Conservation (phyloP, 352 stramenopile genomes). For the Globisporangium heterothallicum region DNA sequence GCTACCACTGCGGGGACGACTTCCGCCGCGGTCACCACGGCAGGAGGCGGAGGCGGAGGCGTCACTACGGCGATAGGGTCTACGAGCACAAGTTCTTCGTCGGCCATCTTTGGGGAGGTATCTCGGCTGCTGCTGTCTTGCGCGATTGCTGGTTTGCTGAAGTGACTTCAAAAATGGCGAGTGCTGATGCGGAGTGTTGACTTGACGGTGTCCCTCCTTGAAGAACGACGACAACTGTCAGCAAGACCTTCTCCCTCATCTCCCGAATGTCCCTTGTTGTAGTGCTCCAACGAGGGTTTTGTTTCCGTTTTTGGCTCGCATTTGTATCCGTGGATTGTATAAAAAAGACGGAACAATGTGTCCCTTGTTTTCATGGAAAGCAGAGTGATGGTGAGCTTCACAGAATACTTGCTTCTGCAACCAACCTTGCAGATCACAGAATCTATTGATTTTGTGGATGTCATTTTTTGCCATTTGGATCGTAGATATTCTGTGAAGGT, state of each 20-base stretch:
- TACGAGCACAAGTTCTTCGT: constrained; percentile 15
- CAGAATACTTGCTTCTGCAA: too few relatives aligned
- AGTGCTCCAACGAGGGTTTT: not conserved
- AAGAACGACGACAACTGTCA: not conserved
- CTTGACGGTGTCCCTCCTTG: constrained; percentile 1
- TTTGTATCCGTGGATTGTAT: too few relatives aligned
- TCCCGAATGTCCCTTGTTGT: not conserved
- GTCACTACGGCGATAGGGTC: constrained; percentile 3
- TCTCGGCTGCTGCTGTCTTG: not conserved
- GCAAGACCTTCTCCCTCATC: too few relatives aligned
- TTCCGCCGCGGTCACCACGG: not conserved
- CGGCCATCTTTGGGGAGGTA: constrained; percentile 7
- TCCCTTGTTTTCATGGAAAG: not conserved
- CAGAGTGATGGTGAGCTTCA: not conserved
- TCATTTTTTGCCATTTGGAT: not conserved
- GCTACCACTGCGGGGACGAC: not conserved
- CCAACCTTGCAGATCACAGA: too few relatives aligned
- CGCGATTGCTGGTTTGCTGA: too few relatives aligned
- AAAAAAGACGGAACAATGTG: not conserved
- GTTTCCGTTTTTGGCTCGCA: not conserved
- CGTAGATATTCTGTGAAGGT: not conserved
- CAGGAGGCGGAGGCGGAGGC: too few relatives aligned
- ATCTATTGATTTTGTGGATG: too few relatives aligned
- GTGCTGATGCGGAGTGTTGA: not conserved
- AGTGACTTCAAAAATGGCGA: too few relatives aligned